phyloP scores from a whole-genome alignment of 768 basidiomycete species.

The Lactarius indigo region DNA sequence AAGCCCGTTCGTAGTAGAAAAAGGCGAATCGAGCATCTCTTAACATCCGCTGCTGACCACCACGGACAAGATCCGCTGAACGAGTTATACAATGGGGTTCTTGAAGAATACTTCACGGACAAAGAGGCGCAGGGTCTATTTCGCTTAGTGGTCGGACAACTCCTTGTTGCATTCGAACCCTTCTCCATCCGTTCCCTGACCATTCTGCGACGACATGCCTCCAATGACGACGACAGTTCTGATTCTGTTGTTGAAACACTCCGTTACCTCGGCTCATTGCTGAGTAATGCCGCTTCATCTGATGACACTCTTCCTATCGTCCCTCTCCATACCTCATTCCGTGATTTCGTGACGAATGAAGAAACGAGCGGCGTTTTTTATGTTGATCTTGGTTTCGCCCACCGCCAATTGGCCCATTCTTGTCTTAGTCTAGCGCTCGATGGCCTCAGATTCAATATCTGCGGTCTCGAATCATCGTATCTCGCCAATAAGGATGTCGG shows the following conservation, averaged over 20 bases:
- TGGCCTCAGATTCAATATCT: background rate
- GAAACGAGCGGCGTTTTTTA: background rate
- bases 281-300: background rate
- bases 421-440: background rate
- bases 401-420: background rate
- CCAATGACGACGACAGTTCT: background rate
- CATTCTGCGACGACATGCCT: background rate
- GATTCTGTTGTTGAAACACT: background rate
- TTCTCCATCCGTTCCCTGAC: background rate
- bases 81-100: background rate
- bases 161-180: background rate
- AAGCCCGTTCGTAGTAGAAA: background rate
- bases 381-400: background rate
- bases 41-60: background rate
- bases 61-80: background rate
- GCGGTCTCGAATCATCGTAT: background rate
- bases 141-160: constrained; percentile 1
- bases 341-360: background rate
- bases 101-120: background rate
- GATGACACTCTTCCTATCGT: background rate
- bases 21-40: background rate
- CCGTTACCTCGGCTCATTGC: background rate
- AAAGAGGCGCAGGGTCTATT: background rate
- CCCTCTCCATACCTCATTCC: background rate
- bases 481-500: background rate